Evolutionary conservation across 495 filamentous ascomycete species (phyloP), one percentile per base, ranked within the genome.

Genomic region (Xylaria flabelliformis): DNA sequence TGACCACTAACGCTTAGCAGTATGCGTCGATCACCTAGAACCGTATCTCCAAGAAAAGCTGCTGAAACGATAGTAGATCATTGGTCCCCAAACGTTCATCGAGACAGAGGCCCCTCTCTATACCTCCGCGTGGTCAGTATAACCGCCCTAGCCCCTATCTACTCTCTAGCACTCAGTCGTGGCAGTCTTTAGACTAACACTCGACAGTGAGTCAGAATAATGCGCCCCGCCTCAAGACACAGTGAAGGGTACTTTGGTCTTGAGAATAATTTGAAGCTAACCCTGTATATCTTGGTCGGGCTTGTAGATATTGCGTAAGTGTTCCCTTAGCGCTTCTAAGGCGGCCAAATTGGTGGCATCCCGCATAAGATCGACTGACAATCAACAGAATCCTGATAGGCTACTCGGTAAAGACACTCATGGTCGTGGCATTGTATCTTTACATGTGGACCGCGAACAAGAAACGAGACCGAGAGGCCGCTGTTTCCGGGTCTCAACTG

Each of bases 401-500:
- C 0, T 89, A 89, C 70, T 78, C 77, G 15, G 77, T 87, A 4
- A 88, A 89, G 74, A 80, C 88, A 1, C 41, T 75, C 15, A 81
- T 84, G 68, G 84, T 88, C 8, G 69, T 83, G 2, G 76, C 82
- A 0, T 69, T 89, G 6, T 89, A 86, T 71, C 10, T 84, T 5
- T 88, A 88, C 56, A 88, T 88, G 86, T 88, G 80, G 69, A 67
- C 76, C 2, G 83, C 84, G 34, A 89, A 88, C 72, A 88, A 85
- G 78, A 83, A 84, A 50, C 80, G 87, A 36, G 86, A 88, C 74
- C 74, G 82, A 0, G 83, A 83, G 39, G 83, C 82, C 12, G 74
- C 80, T n/a, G 65, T 72, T 67, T 74, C 76, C 44, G 75, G 75
- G 24, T 55, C 69, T 1, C 44, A 66, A 10, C 53, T 76, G 2